Evolutionary conservation across 805 yeast species (phyloP).

Genomic region (Saturnispora ahearnii): DNA sequence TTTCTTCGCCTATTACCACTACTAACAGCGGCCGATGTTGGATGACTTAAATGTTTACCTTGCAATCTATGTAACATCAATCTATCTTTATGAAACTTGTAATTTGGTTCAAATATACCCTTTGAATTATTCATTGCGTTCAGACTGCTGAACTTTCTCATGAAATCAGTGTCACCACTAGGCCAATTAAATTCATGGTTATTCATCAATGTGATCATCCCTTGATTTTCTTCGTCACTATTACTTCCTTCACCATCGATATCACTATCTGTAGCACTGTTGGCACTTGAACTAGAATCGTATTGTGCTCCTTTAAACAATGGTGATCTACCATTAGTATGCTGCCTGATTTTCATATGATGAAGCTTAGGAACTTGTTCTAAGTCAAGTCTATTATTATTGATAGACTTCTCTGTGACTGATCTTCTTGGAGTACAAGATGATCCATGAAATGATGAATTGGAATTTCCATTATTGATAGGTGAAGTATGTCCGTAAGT

Average conservation of each 20-base stretch:
- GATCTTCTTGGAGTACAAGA: conserved; percentile 1
- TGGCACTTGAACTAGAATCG: background rate
- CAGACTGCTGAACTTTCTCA: background rate
- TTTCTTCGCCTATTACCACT: conserved; percentile 14
- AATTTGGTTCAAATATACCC: background rate
- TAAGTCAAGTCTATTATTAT: background rate
- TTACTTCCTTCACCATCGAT: background rate
- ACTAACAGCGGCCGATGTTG: background rate
- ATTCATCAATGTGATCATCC: conserved; percentile 24
- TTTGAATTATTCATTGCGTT: background rate
- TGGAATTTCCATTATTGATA: background rate
- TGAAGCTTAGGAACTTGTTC: conserved; percentile 4
- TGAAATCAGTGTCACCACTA: conserved; percentile 9
- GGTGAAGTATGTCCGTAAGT: background rate
- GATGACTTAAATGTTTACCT: background rate
- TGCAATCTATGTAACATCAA: background rate
- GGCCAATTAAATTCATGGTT: conserved; percentile 27
- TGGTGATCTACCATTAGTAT: conserved; percentile 2
- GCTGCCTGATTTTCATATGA: conserved; percentile 3
- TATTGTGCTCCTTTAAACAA: background rate
- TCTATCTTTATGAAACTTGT: background rate
- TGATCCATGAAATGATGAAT: conserved; percentile 2
- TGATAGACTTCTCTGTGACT: background rate
- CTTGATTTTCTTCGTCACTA: conserved; percentile 5
- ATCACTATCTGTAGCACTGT: background rate